phyloP scores from a whole-genome alignment of 2,329 filamentous ascomycete species.

The Diaporthe sp. region DNA sequence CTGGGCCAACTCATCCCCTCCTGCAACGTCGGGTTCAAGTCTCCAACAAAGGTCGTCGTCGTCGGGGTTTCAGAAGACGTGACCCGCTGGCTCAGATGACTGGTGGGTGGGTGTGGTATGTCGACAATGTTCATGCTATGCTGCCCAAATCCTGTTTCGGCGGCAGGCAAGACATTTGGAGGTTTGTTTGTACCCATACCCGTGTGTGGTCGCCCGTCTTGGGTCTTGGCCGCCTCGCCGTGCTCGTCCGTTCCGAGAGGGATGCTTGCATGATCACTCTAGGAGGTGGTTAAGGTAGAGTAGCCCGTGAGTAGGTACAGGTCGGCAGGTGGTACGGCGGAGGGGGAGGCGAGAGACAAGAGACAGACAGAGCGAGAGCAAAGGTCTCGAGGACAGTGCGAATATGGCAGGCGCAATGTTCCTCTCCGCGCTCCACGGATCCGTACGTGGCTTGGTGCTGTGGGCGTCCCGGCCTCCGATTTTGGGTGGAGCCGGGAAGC shows the following conservation, averaged over 20 bases:
- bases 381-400: constrained; percentile 31
- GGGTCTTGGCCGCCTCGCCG: no score
- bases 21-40: constrained; percentile 16
- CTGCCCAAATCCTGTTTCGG: constrained; percentile 23
- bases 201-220: neutral
- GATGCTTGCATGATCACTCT: no score
- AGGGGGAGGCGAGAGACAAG: neutral
- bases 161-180: constrained; percentile 16
- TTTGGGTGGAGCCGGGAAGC: constrained; percentile 24
- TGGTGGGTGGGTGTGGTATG: constrained; percentile 6
- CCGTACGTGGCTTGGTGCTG: constrained; percentile 28
- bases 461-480: constrained; percentile 30
- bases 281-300: neutral
- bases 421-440: constrained; percentile 23
- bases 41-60: constrained; percentile 6
- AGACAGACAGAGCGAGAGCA: neutral
- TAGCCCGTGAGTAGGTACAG: neutral
- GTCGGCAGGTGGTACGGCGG: neutral
- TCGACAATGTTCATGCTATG: constrained; percentile 28
- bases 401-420: neutral
- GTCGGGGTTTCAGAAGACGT: constrained; percentile 22
- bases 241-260: no score
- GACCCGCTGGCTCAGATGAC: constrained; percentile 19
- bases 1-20: constrained; percentile 2
- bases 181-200: neutral